A percentile compares a stretch with the other conserved stretches of the same genome.
These are phyloP conservation scores for Leishmania tarentolae DNA, from an alignment of 208 protist species.

Conservation along the genomic window DNA sequence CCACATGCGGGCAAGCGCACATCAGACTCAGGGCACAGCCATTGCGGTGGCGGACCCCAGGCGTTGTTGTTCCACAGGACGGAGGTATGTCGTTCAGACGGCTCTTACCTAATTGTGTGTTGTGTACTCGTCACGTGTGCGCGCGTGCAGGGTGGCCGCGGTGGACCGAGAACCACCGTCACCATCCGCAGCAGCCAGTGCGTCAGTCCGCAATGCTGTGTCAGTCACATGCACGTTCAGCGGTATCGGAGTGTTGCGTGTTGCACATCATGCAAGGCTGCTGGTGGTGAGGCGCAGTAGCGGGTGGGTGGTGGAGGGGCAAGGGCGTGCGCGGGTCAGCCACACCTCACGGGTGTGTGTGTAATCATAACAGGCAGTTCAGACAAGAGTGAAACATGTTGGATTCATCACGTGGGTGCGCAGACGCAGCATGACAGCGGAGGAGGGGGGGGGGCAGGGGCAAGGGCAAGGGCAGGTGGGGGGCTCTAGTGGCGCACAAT, in stretches of 20 bases:
- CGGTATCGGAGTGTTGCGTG: neutral
- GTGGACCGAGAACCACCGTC: too few relatives aligned
- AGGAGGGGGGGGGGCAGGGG: neutral
- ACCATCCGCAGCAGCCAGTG: too few relatives aligned
- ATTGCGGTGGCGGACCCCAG: slow-evolving; percentile 30
- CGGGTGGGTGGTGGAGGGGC: too few relatives aligned
- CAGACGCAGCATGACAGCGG: neutral
- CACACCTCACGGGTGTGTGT: slow-evolving; percentile 8
- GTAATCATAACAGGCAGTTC: slow-evolving; percentile 8
- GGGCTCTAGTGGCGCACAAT: neutral
- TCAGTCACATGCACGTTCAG: too few relatives aligned
- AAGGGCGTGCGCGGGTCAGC: slow-evolving; percentile 1
- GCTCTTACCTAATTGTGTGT: slow-evolving; percentile 33
- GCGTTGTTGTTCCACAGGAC: slow-evolving; percentile 22
- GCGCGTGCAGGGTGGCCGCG: neutral
- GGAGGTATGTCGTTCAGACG: slow-evolving; percentile 32
- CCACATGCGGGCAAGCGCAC: neutral
- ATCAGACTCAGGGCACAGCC: slow-evolving; percentile 18
- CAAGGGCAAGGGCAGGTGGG: neutral
- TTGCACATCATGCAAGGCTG: neutral
- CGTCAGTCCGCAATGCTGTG: too few relatives aligned
- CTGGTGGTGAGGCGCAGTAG: too few relatives aligned
- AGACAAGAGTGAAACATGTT: slow-evolving; percentile 18
- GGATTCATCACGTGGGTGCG: slow-evolving; percentile 4
- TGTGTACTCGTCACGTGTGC: slow-evolving; percentile 28